Percentiles rank a stretch among this genome's conserved stretches.
These are phyloP conservation scores for Vitis labrusca DNA, from an alignment of 164 flowering plant genomes.

Conservation along the genomic window DNA sequence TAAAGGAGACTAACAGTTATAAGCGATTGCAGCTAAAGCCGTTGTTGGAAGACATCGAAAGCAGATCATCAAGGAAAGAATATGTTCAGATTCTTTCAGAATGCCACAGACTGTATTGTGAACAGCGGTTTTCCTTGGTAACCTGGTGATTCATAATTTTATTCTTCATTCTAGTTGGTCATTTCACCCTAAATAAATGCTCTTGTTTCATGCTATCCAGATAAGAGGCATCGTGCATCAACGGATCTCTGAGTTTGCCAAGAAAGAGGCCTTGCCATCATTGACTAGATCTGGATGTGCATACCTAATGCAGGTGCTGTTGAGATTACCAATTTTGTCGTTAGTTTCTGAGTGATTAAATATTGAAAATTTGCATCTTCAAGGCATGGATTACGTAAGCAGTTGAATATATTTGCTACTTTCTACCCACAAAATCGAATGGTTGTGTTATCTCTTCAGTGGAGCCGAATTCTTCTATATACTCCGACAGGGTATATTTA, in stretches of 20 bases:
- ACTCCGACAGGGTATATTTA: not conserved
- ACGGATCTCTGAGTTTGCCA: conserved; percentile 85
- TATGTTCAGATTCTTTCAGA: conserved; percentile 80
- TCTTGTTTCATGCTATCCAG: conserved; percentile 31
- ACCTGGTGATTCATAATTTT: conserved; percentile 24
- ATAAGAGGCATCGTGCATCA: conserved; percentile 83
- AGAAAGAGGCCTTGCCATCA: conserved; percentile 88
- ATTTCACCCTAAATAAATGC: not conserved
- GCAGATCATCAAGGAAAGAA: conserved; percentile 90
- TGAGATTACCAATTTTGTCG: not conserved
- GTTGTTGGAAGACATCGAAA: conserved; percentile 83
- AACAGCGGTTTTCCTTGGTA: conserved; percentile 90
- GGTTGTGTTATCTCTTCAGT: not conserved
- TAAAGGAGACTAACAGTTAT: not conserved
- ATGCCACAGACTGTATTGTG: conserved; percentile 94
- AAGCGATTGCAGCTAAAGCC: conserved; percentile 70
- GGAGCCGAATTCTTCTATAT: not conserved
- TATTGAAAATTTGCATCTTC: not conserved
- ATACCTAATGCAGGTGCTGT: conserved; percentile 85
- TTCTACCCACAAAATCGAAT: not conserved
- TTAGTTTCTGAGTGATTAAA: not conserved
- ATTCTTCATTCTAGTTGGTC: not conserved
- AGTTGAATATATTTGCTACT: not conserved
- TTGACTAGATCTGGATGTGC: conserved; percentile 98
- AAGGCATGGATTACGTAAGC: not conserved